These are phyloP conservation scores for Dothistroma pini DNA, from an alignment of 2,329 filamentous ascomycete species.

Conservation along the genomic window DNA sequence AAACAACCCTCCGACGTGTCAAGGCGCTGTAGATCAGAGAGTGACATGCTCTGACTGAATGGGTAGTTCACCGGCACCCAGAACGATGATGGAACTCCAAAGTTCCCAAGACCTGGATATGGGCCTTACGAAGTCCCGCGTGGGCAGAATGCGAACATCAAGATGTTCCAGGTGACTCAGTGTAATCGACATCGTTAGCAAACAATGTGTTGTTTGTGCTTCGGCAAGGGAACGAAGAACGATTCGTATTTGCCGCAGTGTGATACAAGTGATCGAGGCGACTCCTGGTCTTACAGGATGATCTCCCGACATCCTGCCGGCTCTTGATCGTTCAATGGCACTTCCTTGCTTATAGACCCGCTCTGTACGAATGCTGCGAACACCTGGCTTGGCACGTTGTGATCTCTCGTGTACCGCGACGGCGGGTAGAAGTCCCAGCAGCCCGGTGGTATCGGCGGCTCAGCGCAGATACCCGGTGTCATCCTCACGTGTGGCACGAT, in stretches of 20 bases:
- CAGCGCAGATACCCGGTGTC: neutral
- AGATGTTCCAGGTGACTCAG: slow-evolving; percentile 23
- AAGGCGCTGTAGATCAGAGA: too few species aligned
- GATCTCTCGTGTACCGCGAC: neutral
- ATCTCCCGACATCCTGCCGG: neutral
- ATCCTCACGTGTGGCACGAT: neutral
- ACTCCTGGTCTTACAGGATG: neutral
- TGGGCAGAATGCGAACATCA: slow-evolving; percentile 44
- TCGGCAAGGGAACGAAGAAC: neutral
- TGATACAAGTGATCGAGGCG: neutral
- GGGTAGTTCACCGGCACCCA: slow-evolving; percentile 43
- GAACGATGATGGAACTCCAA: slow-evolving; percentile 47
- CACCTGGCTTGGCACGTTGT: neutral
- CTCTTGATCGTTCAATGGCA: neutral
- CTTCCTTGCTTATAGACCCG: neutral
- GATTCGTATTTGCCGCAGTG: neutral
- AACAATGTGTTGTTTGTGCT: neutral
- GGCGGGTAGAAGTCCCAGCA: neutral
- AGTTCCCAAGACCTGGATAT: slow-evolving; percentile 48
- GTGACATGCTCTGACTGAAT: neutral
- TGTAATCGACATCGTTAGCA: neutral
- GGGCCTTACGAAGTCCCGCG: slow-evolving; percentile 45
- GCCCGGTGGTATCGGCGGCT: neutral
- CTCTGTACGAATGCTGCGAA: neutral
- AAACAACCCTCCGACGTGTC: too few species aligned